These are phyloP conservation scores for Psidium guajava DNA, from an alignment of 345 rosid genomes.

Conservation along the genomic window DNA sequence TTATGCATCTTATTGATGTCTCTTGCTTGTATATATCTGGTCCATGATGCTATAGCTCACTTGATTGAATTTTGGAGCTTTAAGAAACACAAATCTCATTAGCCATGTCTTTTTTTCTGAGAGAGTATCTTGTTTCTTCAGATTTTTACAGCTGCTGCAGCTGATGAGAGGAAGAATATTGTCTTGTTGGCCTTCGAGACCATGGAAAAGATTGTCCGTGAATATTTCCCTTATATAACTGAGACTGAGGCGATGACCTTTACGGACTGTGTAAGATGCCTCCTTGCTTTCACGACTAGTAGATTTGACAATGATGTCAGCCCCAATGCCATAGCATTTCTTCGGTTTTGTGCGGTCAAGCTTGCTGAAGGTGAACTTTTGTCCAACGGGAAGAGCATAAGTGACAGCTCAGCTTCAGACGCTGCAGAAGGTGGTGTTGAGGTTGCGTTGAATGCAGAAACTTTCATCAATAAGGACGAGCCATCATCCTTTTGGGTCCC, in stretches of 20 bases:
- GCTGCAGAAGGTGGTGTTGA: slow-evolving; percentile 16
- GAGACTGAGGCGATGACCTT: slow-evolving; percentile 93
- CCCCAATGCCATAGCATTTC: slow-evolving; percentile 94
- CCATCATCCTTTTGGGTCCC: slow-evolving; percentile 88
- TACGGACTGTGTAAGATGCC: slow-evolving; percentile 92
- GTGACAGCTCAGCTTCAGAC: slow-evolving; percentile 19
- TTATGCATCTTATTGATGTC: neutral
- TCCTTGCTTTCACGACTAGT: slow-evolving; percentile 80
- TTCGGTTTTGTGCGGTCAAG: slow-evolving; percentile 88
- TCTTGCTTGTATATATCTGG: neutral
- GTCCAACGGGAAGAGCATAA: slow-evolving; percentile 42
- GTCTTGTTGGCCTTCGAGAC: slow-evolving; percentile 86
- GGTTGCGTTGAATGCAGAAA: slow-evolving; percentile 22
- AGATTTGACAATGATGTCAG: slow-evolving; percentile 81
- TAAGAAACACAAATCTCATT: neutral
- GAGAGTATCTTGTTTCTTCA: slow-evolving; percentile 6
- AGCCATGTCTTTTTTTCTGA: slow-evolving; percentile 2
- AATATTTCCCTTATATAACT: slow-evolving; percentile 76
- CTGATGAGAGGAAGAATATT: slow-evolving; percentile 78
- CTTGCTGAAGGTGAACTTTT: slow-evolving; percentile 88
- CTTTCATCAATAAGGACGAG: slow-evolving; percentile 50
- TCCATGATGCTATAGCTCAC: neutral
- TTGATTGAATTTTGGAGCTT: neutral
- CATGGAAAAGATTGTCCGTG: slow-evolving; percentile 91
- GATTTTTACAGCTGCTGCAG: slow-evolving; percentile 86